These are phyloP conservation scores for Plenodomus lindquistii DNA, from an alignment of 2,329 filamentous ascomycete genomes.

Conservation along the genomic window DNA sequence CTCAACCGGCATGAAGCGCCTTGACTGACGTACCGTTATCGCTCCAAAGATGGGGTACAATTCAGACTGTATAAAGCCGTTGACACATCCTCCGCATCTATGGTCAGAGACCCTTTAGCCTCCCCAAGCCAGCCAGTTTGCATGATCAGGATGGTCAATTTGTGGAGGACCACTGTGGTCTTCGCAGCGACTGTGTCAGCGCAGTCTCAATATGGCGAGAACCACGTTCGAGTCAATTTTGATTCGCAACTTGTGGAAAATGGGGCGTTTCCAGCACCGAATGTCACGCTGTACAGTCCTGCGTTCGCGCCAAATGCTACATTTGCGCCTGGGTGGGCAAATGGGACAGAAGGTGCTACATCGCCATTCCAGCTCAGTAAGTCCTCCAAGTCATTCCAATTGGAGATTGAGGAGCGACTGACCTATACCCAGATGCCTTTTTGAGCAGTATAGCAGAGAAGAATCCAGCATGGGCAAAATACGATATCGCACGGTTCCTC, in stretches of 20 bases:
- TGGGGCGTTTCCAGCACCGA: constrained; percentile 38
- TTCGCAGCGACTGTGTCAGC: constrained; percentile 19
- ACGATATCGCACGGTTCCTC: constrained; percentile 28
- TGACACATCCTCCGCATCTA: not conserved
- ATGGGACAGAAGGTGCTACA: constrained; percentile 40
- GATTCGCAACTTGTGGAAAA: constrained; percentile 40
- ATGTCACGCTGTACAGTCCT: constrained; percentile 35
- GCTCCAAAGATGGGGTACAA: constrained; percentile 6
- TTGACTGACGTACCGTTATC: constrained; percentile 26
- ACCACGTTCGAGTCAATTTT: constrained; percentile 28
- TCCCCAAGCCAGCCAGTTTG: not conserved
- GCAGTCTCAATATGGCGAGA: constrained; percentile 38
- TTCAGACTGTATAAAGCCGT: not conserved
- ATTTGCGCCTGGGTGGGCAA: constrained; percentile 30
- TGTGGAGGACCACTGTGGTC: not conserved
- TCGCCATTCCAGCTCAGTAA: constrained; percentile 27
- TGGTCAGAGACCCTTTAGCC: not conserved
- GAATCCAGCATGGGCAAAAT: constrained; percentile 39
- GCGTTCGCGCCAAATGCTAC: constrained; percentile 34
- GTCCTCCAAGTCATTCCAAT: not conserved
- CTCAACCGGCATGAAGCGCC: constrained; percentile 16
- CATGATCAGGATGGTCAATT: not conserved
- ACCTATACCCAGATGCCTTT: constrained; percentile 22
- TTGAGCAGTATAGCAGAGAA: constrained; percentile 31
- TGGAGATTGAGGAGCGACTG: constrained; percentile 3